These are phyloP conservation scores for Hysterium pulicare DNA, from an alignment of 2,329 filamentous ascomycete species.

Conservation along the genomic window DNA sequence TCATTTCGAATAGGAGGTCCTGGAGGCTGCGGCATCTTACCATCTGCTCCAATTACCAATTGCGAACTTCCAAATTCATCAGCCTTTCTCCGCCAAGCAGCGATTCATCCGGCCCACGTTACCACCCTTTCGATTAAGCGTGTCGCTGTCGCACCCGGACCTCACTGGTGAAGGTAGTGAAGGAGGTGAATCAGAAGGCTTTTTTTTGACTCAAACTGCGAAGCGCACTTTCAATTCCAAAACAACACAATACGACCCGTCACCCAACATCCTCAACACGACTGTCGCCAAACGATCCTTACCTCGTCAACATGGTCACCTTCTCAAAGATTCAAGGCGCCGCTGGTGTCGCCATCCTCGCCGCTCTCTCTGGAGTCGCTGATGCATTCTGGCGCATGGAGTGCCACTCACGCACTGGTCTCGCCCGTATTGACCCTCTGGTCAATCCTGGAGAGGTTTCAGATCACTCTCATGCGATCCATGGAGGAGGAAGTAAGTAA, in stretches of 20 bases:
- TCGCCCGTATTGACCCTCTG: constrained; percentile 54
- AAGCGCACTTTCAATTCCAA: no score
- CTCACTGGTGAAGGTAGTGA: background rate
- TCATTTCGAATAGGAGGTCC: background rate
- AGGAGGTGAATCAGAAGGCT: background rate
- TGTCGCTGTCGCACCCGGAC: background rate
- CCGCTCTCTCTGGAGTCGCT: constrained; percentile 38
- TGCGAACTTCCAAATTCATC: background rate
- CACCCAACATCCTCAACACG: no score
- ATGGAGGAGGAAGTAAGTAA: constrained; percentile 50
- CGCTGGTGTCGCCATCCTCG: constrained; percentile 23
- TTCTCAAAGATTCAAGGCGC: constrained; percentile 27
- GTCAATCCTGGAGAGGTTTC: constrained; percentile 27
- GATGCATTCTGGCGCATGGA: constrained; percentile 71
- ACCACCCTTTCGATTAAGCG: background rate
- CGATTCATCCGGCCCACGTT: background rate
- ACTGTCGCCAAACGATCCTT: no score
- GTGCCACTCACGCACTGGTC: constrained; percentile 59
- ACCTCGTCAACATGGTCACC: background rate
- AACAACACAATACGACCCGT: no score
- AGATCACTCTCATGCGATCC: constrained; percentile 30
- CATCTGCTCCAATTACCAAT: background rate
- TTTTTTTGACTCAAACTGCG: no score
- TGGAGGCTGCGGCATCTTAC: constrained; percentile 1
- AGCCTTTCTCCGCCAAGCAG: background rate